These are phyloP conservation scores for Rugonectria rugulosa DNA, from an alignment of 2,329 filamentous ascomycete genomes.

Conservation along the genomic window DNA sequence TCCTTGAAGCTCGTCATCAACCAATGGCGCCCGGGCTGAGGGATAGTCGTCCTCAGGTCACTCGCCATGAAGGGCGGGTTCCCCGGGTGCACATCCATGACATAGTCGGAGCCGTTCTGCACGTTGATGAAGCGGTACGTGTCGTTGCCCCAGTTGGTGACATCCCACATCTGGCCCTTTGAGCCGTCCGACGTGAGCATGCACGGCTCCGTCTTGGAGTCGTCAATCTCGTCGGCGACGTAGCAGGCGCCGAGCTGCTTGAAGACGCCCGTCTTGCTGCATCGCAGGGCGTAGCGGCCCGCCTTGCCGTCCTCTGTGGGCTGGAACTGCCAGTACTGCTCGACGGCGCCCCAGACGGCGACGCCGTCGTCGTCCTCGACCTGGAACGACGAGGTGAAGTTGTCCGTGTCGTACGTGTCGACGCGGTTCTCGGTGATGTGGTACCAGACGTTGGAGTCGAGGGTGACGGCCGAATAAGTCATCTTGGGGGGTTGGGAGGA, in stretches of 20 bases:
- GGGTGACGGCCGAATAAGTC: too few relatives aligned
- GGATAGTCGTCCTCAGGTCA: constrained; percentile 30
- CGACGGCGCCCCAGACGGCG: constrained; percentile 27
- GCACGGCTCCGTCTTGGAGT: constrained; percentile 41
- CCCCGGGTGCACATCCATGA: constrained; percentile 44
- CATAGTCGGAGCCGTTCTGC: constrained; percentile 42
- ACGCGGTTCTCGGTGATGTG: constrained; percentile 46
- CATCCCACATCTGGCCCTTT: constrained; percentile 45
- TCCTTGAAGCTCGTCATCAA: constrained; percentile 41
- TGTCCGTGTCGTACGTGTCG: constrained; percentile 33
- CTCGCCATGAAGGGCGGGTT: constrained; percentile 43
- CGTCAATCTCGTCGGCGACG: constrained; percentile 30
- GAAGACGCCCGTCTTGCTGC: constrained; percentile 35
- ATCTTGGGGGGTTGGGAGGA: not conserved
- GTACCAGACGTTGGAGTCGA: constrained; percentile 48
- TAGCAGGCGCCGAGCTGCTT: constrained; percentile 44
- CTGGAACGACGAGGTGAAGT: constrained; percentile 36
- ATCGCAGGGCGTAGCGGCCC: constrained; percentile 44
- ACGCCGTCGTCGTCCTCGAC: constrained; percentile 26
- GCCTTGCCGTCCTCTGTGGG: constrained; percentile 30
- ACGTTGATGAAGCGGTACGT: constrained; percentile 43
- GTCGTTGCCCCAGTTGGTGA: constrained; percentile 40
- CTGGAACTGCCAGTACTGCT: constrained; percentile 41
- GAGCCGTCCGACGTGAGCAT: constrained; percentile 35
- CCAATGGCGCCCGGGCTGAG: constrained; percentile 45